These are phyloP conservation scores for Gryganskiella cystojenkinii DNA, from an alignment of 192 early-diverging fungal species.

Conservation along the genomic window DNA sequence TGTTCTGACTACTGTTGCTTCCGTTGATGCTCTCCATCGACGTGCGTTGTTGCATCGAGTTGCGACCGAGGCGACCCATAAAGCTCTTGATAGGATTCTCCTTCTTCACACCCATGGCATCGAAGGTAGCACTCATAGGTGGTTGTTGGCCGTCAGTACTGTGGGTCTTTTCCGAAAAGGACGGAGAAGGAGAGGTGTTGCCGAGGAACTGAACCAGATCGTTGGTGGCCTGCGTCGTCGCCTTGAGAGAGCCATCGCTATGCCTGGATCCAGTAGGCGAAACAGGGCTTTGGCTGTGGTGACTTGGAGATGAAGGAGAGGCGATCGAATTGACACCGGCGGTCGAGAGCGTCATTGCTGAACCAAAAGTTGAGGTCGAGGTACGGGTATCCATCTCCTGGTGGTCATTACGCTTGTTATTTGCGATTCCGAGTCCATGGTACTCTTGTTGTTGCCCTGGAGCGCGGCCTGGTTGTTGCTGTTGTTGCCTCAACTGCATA, in stretches of 20 bases:
- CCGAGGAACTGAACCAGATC: constrained; percentile 32
- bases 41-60: constrained; percentile 37
- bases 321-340: constrained; percentile 17
- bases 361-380: constrained; percentile 28
- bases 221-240: constrained; percentile 34
- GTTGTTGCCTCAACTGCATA: constrained; percentile 9
- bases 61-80: constrained; percentile 47
- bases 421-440: constrained; percentile 42
- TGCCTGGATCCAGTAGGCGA: constrained; percentile 1
- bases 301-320: constrained; percentile 32
- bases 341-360: constrained; percentile 35
- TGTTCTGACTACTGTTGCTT: not conserved
- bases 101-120: constrained; percentile 12
- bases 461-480: constrained; percentile 6
- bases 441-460: constrained; percentile 4
- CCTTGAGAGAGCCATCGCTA: constrained; percentile 9
- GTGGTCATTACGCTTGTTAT: too few relatives aligned
- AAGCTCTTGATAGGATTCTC: constrained; percentile 48
- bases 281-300: constrained; percentile 11
- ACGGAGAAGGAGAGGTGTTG: constrained; percentile 10
- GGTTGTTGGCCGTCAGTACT: not conserved
- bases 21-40: constrained; percentile 34
- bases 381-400: constrained; percentile 3
- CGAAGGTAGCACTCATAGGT: constrained; percentile 18
- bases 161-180: constrained; percentile 11